These are phyloP conservation scores for Phialophora tarda DNA, from an alignment of 2,329 filamentous ascomycete genomes.

Conservation along the genomic window DNA sequence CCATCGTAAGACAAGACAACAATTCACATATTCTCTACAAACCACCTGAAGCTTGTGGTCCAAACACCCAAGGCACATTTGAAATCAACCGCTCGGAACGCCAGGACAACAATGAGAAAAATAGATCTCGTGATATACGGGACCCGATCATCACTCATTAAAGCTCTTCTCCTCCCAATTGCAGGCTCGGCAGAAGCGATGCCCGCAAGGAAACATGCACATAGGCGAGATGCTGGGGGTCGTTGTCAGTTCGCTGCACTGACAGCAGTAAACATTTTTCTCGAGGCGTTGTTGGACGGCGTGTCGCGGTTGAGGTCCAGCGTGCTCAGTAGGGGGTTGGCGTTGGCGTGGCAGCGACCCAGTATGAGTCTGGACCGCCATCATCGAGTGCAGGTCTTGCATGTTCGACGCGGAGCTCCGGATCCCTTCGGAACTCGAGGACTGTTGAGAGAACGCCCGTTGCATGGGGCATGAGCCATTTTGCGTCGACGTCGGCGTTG, in stretches of 20 bases:
- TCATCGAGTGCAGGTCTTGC: neutral
- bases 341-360: neutral
- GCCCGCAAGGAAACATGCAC: constrained; percentile 10
- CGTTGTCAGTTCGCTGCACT: constrained; percentile 11
- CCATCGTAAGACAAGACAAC: neutral
- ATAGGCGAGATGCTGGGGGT: constrained; percentile 2
- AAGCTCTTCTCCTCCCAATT: neutral
- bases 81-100: neutral
- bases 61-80: neutral
- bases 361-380: neutral
- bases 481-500: constrained; percentile 11
- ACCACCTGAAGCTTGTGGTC: neutral
- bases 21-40: neutral
- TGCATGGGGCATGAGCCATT: constrained; percentile 13
- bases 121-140: neutral
- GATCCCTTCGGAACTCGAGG: neutral
- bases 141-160: neutral
- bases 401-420: neutral
- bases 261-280: constrained; percentile 24
- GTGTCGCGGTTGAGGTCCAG: constrained; percentile 1
- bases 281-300: neutral
- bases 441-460: neutral
- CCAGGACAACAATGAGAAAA: neutral
- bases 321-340: neutral
- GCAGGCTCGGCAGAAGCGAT: constrained; percentile 16